A percentile compares a stretch with the other conserved stretches of the same genome.
These are phyloP conservation scores for Globisporangium recalcitrans DNA, from an alignment of 352 stramenopile genomes.

Conservation along the genomic window DNA sequence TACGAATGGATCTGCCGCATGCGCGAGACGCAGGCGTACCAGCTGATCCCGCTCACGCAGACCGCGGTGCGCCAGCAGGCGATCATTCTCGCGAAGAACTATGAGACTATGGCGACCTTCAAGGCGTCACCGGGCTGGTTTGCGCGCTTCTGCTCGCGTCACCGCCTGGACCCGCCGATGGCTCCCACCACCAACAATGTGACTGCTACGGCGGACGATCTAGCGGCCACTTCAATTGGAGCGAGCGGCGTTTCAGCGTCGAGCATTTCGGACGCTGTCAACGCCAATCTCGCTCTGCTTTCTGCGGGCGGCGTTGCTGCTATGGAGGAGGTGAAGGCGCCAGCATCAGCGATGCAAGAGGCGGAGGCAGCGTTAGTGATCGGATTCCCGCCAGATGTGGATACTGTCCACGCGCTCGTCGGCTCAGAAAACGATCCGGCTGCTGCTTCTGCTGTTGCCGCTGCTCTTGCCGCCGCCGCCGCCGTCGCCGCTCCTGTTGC, in stretches of 20 bases:
- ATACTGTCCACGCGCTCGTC: conserved; percentile 10
- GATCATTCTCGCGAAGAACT: conserved; percentile 80
- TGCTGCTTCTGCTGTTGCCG: conserved; percentile 12
- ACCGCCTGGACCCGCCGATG: conserved; percentile 68
- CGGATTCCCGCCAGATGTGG: conserved; percentile 12
- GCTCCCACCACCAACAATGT: background rate
- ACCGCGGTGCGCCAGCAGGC: conserved; percentile 80
- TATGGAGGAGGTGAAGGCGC: background rate
- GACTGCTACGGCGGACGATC: background rate
- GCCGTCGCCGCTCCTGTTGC: conserved; percentile 18
- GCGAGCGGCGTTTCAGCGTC: conserved; percentile 10
- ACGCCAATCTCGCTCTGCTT: conserved; percentile 1
- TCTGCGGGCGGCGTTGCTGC: background rate
- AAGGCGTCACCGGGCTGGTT: conserved; percentile 87
- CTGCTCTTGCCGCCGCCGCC: conserved; percentile 9
- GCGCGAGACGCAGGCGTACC: conserved; percentile 74
- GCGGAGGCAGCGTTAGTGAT: conserved; percentile 7
- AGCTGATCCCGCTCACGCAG: conserved; percentile 81
- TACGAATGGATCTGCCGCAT: conserved; percentile 85
- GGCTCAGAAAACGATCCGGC: background rate
- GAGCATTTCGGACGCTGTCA: conserved; percentile 7
- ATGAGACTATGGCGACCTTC: conserved; percentile 79
- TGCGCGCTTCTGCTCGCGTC: conserved; percentile 81
- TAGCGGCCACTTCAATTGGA: background rate
- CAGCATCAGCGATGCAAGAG: conserved; percentile 2